Conservation (phyloP, 306 rosid species). For the Vigna hirtella region DNA sequence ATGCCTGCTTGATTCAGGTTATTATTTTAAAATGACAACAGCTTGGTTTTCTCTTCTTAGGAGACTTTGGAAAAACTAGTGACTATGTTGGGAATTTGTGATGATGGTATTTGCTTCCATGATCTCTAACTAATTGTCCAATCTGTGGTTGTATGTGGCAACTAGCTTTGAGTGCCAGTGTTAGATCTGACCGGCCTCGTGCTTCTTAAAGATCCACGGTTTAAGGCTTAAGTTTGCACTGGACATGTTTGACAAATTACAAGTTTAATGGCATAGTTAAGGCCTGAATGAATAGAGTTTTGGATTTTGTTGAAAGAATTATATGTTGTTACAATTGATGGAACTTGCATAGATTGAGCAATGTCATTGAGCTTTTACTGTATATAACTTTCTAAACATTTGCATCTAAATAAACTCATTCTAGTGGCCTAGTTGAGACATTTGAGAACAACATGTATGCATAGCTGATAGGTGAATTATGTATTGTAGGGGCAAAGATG, state of each 20-base stretch:
- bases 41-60: neutral
- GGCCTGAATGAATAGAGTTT: slow-evolving; percentile 8
- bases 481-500: slow-evolving; percentile 74
- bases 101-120: slow-evolving; percentile 19
- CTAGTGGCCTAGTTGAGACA: neutral
- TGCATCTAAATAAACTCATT: neutral
- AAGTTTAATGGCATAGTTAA: slow-evolving; percentile 4
- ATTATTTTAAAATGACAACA: neutral
- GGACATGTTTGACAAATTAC: neutral
- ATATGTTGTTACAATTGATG: neutral
- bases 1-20: too few species aligned
- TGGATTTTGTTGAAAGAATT: slow-evolving; percentile 6
- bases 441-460: slow-evolving; percentile 1
- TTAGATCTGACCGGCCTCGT: neutral
- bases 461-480: neutral
- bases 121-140: slow-evolving; percentile 8
- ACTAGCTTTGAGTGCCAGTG: neutral
- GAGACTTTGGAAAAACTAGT: neutral
- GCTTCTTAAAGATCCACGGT: neutral
- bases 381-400: neutral
- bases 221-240: neutral
- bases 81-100: neutral
- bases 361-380: slow-evolving; percentile 4
- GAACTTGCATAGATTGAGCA: slow-evolving; percentile 11
- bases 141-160: slow-evolving; percentile 1